A percentile compares a stretch with the other conserved stretches of the same genome.
Conservation (phyloP, 1,284 basidiomycete species). For the Anthracocystis panici-leucophaei region DNA sequence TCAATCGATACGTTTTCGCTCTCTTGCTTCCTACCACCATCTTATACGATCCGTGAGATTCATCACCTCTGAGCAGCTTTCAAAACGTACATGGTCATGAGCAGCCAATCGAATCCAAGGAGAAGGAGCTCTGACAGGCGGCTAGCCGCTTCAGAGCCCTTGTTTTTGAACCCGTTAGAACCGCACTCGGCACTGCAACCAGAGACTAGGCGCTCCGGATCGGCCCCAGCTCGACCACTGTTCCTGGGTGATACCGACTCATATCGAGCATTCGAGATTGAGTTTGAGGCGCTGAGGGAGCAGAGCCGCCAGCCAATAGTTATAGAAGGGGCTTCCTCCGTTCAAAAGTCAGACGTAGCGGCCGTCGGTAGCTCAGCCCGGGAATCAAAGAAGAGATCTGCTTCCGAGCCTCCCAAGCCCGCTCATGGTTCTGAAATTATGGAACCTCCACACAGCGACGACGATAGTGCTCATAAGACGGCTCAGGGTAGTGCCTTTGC, state of each 20-base stretch:
- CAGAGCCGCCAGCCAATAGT: neutral
- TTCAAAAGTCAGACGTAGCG: neutral
- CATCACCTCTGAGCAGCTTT: conserved; percentile 1
- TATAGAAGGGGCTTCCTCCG: too few species aligned
- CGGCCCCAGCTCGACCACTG: conserved; percentile 1
- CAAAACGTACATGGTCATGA: neutral
- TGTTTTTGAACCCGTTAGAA: too few species aligned
- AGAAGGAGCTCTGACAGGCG: neutral
- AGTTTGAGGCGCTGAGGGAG: too few species aligned
- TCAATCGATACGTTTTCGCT: neutral
- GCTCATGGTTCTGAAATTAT: neutral
- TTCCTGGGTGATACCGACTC: neutral
- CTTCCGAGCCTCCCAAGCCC: neutral
- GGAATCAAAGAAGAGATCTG: neutral
- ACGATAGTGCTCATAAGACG: neutral
- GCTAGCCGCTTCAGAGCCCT: neutral
- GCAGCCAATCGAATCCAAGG: neutral
- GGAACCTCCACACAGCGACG: neutral
- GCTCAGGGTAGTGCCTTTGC: neutral
- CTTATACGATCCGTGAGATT: neutral
- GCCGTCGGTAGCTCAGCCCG: neutral
- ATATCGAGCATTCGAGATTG: neutral
- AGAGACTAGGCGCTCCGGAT: neutral
- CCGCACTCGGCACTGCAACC: neutral
- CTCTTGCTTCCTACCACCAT: neutral